These are phyloP conservation scores for Tylopilus vinaceipallidus DNA, from an alignment of 768 basidiomycete species.

Conservation along the genomic window DNA sequence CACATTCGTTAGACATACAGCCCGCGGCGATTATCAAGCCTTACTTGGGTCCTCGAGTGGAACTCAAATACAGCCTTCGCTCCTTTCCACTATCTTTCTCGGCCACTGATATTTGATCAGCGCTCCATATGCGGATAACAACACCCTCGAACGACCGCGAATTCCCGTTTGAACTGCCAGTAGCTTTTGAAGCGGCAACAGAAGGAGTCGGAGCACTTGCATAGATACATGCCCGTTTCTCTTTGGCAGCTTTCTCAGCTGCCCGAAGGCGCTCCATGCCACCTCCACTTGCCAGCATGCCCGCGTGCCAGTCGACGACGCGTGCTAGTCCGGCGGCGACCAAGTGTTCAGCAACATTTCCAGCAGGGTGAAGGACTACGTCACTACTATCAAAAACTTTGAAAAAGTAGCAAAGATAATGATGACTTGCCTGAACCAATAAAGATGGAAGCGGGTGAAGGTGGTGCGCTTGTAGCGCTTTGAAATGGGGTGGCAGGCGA, in stretches of 20 bases:
- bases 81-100: slow-evolving; percentile 75
- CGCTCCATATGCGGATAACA: slow-evolving; percentile 87
- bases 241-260: slow-evolving; percentile 79
- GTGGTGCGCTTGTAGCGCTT: slow-evolving; percentile 48
- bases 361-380: slow-evolving; percentile 83
- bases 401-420: neutral
- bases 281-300: slow-evolving; percentile 81
- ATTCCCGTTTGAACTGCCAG: slow-evolving; percentile 44
- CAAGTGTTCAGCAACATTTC: slow-evolving; percentile 91
- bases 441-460: slow-evolving; percentile 77
- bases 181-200: slow-evolving; percentile 39
- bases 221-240: slow-evolving; percentile 69
- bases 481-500: slow-evolving; percentile 82
- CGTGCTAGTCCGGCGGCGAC: slow-evolving; percentile 83
- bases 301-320: slow-evolving; percentile 97
- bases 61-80: slow-evolving; percentile 82
- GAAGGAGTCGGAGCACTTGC: slow-evolving; percentile 48
- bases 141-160: slow-evolving; percentile 70
- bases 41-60: slow-evolving; percentile 82
- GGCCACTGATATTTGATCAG: slow-evolving; percentile 82
- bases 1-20: slow-evolving; percentile 3
- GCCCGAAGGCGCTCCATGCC: slow-evolving; percentile 86
- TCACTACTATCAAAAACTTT: neutral
- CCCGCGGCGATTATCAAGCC: slow-evolving; percentile 14
- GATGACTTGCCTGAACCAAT: slow-evolving; percentile 72